Conservation (phyloP, 2,329 filamentous ascomycete genomes). For the Teratosphaeria destructans region DNA sequence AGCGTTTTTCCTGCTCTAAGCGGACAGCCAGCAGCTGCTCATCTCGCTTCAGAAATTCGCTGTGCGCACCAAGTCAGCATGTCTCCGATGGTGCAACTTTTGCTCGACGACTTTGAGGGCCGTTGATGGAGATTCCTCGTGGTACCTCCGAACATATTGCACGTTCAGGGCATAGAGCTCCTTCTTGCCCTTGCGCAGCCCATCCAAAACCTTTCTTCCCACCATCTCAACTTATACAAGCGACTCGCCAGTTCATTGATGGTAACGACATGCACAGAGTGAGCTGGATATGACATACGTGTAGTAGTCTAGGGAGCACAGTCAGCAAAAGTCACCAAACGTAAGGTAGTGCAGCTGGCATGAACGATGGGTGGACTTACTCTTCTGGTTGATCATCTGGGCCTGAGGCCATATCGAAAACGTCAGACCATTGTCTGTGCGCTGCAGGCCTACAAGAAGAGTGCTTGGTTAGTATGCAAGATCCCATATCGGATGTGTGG, state of each 20-base stretch:
- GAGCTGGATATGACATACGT: constrained; percentile 50
- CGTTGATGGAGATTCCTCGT: background rate
- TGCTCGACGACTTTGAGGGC: background rate
- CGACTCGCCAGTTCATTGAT: background rate
- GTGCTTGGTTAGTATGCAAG: constrained; percentile 6
- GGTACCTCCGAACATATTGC: constrained; percentile 25
- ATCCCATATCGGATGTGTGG: constrained; percentile 4
- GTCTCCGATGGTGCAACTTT: background rate
- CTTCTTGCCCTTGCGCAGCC: constrained; percentile 24
- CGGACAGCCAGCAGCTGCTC: constrained; percentile 87
- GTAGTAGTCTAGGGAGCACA: constrained; percentile 64
- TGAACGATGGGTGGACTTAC: background rate
- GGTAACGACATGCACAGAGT: background rate
- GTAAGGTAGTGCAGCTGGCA: background rate
- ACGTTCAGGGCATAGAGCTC: constrained; percentile 25
- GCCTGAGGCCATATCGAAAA: constrained; percentile 89
- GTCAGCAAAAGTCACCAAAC: constrained; percentile 9
- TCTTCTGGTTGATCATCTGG: constrained; percentile 88
- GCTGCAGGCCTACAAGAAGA: constrained; percentile 63
- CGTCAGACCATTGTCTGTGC: constrained; percentile 98
- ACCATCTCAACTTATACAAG: constrained; percentile 14
- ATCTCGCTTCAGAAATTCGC: constrained; percentile 96
- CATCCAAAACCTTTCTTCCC: constrained; percentile 21
- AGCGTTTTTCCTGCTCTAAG: constrained; percentile 75
- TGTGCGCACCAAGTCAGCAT: constrained; percentile 29